Evolutionary conservation across 208 protist genomes (phyloP), one percentile per base, ranked within the genome.

Genomic region (Jaenimonas drosophilae): DNA sequence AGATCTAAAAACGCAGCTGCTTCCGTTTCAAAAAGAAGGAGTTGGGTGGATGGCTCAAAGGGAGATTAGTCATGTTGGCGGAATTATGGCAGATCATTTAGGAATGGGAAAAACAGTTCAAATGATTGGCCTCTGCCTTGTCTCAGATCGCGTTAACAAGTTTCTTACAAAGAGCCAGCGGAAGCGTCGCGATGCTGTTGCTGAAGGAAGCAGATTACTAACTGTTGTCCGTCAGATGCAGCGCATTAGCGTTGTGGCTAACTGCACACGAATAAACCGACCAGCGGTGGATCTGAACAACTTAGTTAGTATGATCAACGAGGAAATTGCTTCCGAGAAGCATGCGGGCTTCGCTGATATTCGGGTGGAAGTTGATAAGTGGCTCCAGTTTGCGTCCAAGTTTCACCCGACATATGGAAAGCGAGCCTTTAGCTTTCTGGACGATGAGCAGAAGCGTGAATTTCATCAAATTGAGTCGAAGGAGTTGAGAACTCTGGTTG

Each of bases 51-150:
- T 95, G 87, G 67, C 71, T 17, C 71, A 84, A 12, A 65, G 83
- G 14, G 82, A 95, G 51, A 54, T 77, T 12, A 55, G 39, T 24
- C 70, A 88, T 49, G 60, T 85, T 12, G 87, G 87, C 7, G 87
- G 87, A 16, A 91, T 95, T 26, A 91, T 95, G 82, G 83, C 87
- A 0, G 87, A 95, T 40, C 87, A 95, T 42, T 59, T 95, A 11
- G 87, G 87, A 7, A 90, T 95, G 78, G 87, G 87, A 0, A 95
- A 95, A 57, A 95, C 87, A 2, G 63, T 95, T 26, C 87, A 95
- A 43, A 95, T 95, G 83, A 91, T 95, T 44, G 87, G 75, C 0
- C 44, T 95, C 29, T 94, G 81, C 53, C 48, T 94, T 3, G 63
- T 77, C 2, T 88, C 85, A 5, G 69, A 88, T 32, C 55, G 43